Evolutionary conservation across 2,329 filamentous ascomycete species (phyloP).

Genomic region (Diaporthe amygdali): DNA sequence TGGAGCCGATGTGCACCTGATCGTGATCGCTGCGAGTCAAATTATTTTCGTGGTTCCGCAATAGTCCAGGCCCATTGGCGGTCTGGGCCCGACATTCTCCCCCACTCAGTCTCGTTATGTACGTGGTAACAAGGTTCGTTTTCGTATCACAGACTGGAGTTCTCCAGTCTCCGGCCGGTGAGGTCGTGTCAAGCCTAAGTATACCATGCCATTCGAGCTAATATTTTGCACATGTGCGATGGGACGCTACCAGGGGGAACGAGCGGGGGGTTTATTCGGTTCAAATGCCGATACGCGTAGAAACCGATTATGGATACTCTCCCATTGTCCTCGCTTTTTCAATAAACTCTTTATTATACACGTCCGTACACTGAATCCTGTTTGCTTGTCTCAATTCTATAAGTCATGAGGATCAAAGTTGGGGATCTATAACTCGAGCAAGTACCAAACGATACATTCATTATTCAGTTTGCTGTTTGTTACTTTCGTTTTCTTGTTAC

Average conservation of each 20-base stretch:
- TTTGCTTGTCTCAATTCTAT: background rate
- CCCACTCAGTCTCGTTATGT: background rate
- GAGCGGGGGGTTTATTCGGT: background rate
- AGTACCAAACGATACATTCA: background rate
- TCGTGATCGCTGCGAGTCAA: background rate
- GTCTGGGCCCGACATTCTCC: background rate
- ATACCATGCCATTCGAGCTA: background rate
- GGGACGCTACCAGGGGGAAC: background rate
- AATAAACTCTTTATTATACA: background rate
- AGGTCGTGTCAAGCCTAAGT: background rate
- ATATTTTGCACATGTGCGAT: constrained; percentile 1
- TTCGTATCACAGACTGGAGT: background rate
- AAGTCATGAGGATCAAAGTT: background rate
- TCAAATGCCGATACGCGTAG: background rate
- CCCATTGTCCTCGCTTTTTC: background rate
- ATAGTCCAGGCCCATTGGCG: background rate
- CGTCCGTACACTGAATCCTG: background rate
- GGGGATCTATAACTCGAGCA: background rate
- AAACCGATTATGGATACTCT: background rate
- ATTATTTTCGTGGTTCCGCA: background rate
- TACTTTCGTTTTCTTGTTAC: background rate
- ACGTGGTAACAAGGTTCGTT: background rate
- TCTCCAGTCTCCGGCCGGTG: background rate
- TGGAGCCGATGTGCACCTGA: background rate
- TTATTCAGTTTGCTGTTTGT: background rate